Evolutionary conservation across 208 protist genomes (phyloP).

Genomic region (Phytomonas francai): DNA sequence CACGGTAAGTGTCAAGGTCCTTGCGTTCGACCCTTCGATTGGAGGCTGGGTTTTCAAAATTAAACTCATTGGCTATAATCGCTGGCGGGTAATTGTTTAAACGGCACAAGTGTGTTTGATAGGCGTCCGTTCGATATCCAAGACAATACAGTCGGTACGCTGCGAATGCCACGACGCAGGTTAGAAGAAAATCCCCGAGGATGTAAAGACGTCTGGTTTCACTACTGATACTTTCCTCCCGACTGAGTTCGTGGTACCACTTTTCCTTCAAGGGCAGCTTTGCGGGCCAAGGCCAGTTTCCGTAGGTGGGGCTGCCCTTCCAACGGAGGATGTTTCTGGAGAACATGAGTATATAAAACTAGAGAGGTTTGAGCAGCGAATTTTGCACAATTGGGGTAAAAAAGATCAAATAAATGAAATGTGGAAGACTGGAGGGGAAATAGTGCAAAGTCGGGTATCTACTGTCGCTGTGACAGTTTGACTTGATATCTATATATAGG

Average conservation of each 20-base stretch:
- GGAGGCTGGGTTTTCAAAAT: slow-evolving; percentile 50
- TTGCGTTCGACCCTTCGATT: slow-evolving; percentile 62
- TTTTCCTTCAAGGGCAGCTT: slow-evolving; percentile 71
- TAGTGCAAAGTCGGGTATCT: background rate
- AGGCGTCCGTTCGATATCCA: slow-evolving; percentile 44
- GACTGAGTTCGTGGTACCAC: slow-evolving; percentile 64
- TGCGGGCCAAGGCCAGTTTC: slow-evolving; percentile 79
- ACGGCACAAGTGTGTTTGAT: slow-evolving; percentile 70
- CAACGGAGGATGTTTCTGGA: slow-evolving; percentile 22
- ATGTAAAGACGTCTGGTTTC: slow-evolving; percentile 71
- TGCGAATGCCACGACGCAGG: slow-evolving; percentile 48
- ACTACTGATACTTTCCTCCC: slow-evolving; percentile 63
- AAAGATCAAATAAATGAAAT: slow-evolving; percentile 9
- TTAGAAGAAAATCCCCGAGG: slow-evolving; percentile 59
- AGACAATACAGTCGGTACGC: slow-evolving; percentile 64
- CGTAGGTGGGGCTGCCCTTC: slow-evolving; percentile 59
- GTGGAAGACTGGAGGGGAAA: slow-evolving; percentile 7
- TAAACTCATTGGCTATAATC: slow-evolving; percentile 85
- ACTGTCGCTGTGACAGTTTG: background rate
- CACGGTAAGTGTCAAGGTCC: slow-evolving; percentile 65
- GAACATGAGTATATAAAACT: slow-evolving; percentile 24
- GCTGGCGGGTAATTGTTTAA: slow-evolving; percentile 68
- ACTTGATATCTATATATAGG: background rate
- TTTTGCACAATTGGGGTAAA: background rate
- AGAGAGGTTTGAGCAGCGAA: background rate